phyloP scores from a whole-genome alignment of 306 rosid species.

The Macrotyloma uniflorum region DNA sequence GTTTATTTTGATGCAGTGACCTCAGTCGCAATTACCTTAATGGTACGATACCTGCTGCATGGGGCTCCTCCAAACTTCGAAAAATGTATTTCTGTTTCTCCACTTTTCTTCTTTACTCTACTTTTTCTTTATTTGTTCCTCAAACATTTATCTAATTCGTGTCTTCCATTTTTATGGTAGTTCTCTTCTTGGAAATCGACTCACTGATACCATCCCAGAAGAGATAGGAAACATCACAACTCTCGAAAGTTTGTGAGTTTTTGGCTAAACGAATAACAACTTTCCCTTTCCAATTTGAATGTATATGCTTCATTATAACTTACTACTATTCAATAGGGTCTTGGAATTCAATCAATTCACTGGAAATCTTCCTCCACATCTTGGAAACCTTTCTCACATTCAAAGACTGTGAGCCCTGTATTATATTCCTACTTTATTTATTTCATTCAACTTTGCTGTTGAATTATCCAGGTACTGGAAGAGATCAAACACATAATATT shows the following conservation, averaged over 20 bases:
- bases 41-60: slow-evolving; percentile 52
- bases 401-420: slow-evolving; percentile 48
- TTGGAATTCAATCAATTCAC: slow-evolving; percentile 54
- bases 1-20: slow-evolving; percentile 35
- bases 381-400: slow-evolving; percentile 48
- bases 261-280: not conserved
- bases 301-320: not conserved
- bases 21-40: slow-evolving; percentile 50
- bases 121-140: not conserved
- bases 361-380: slow-evolving; percentile 48
- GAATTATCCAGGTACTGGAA: too few relatives aligned
- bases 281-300: not conserved
- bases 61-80: slow-evolving; percentile 44
- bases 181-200: slow-evolving; percentile 54
- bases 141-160: not conserved
- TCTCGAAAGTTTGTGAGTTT: slow-evolving; percentile 54
- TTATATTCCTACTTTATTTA: not conserved
- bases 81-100: not conserved
- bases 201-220: slow-evolving; percentile 56
- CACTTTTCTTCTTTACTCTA: not conserved
- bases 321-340: slow-evolving; percentile 30
- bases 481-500: too few relatives aligned
- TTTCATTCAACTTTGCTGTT: not conserved
- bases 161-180: slow-evolving; percentile 32
- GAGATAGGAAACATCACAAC: slow-evolving; percentile 43